Evolutionary conservation across 331 rosid species (phyloP).

Genomic region (Dryas integrifolia): DNA sequence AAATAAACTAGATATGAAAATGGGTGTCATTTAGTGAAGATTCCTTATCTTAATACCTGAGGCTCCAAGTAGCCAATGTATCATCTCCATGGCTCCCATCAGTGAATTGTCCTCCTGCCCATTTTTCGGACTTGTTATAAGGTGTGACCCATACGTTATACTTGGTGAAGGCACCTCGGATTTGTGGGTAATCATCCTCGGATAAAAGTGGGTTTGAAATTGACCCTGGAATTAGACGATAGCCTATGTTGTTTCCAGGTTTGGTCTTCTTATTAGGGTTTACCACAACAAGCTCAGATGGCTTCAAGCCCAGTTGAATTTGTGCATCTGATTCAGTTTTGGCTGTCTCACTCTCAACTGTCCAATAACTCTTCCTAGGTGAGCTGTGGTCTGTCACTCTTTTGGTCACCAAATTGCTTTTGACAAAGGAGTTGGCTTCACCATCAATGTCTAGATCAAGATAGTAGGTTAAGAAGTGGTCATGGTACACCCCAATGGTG

Average conservation of each 20-base stretch:
- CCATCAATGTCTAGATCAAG: constrained; percentile 71
- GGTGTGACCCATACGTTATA: constrained; percentile 68
- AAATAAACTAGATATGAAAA: too few species aligned
- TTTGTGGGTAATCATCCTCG: constrained; percentile 59
- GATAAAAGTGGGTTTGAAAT: constrained; percentile 35
- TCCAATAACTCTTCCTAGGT: constrained; percentile 36
- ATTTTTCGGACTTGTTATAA: constrained; percentile 57
- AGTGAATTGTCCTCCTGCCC: constrained; percentile 63
- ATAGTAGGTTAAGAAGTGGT: constrained; percentile 55
- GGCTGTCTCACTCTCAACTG: constrained; percentile 12
- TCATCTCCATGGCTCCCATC: constrained; percentile 69
- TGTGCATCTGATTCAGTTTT: constrained; percentile 25
- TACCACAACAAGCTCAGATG: constrained; percentile 40
- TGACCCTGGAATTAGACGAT: constrained; percentile 51
- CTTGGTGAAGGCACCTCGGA: constrained; percentile 56
- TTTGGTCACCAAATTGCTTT: constrained; percentile 35
- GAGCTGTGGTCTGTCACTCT: not conserved
- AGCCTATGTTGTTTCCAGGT: constrained; percentile 50
- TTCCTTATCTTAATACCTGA: not conserved
- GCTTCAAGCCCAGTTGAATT: constrained; percentile 23
- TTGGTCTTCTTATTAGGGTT: constrained; percentile 59
- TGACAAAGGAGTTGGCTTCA: constrained; percentile 47
- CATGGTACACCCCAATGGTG: constrained; percentile 58
- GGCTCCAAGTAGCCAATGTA: constrained; percentile 52
- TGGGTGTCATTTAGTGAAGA: too few species aligned